Evolutionary conservation across 352 stramenopile species (phyloP).

Genomic region (Pythium myriotylum): DNA sequence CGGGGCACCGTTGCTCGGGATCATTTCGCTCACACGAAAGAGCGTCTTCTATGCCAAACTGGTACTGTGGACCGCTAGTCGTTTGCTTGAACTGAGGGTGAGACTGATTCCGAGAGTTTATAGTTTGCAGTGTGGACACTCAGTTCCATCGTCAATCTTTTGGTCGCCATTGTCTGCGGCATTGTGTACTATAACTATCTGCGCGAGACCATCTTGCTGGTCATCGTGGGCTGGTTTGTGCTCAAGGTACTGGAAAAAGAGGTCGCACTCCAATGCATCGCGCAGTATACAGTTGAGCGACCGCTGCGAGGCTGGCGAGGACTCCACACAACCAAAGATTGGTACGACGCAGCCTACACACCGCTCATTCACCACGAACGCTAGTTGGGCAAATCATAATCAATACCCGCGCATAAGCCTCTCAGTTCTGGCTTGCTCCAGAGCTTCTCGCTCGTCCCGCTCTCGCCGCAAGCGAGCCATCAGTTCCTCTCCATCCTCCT

Average conservation of each 20-base stretch:
- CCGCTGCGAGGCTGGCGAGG: conserved; percentile 73
- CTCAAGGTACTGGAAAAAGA: conserved; percentile 80
- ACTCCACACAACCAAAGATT: conserved; percentile 83
- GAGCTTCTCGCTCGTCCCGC: conserved; percentile 24
- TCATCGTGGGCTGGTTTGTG: conserved; percentile 49
- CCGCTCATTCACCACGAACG: conserved; percentile 73
- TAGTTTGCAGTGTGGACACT: conserved; percentile 71
- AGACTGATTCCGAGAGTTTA: neutral
- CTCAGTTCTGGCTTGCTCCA: conserved; percentile 17
- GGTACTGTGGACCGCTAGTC: conserved; percentile 19
- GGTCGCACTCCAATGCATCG: conserved; percentile 68
- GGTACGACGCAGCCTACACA: conserved; percentile 86
- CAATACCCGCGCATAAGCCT: conserved; percentile 21
- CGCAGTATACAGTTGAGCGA: conserved; percentile 73
- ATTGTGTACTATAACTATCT: conserved; percentile 66
- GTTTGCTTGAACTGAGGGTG: too few species aligned
- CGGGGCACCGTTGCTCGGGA: conserved; percentile 63
- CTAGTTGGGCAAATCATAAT: conserved; percentile 3
- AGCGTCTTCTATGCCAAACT: conserved; percentile 79
- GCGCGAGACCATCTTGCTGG: conserved; percentile 69
- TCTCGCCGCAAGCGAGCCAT: conserved; percentile 20
- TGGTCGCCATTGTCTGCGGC: conserved; percentile 59
- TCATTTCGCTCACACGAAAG: conserved; percentile 72
- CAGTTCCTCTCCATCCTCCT: neutral
- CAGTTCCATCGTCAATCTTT: conserved; percentile 69